Conservation (phyloP, 495 filamentous ascomycete genomes). For the Staphylotrichum tortipilum region DNA sequence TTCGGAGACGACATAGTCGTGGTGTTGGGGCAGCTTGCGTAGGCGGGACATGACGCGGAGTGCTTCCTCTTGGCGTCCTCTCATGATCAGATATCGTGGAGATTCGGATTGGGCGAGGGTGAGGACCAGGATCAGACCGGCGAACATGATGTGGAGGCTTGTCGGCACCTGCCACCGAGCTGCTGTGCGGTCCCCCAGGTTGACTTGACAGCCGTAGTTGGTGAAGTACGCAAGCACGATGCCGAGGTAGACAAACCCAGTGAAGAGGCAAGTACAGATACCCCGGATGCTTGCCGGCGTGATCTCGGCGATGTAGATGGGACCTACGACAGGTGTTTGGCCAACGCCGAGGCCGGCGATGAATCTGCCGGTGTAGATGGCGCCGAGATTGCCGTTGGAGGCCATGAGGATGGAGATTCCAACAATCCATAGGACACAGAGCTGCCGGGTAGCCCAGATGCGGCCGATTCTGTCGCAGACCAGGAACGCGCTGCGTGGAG, state of each 20-base stretch:
- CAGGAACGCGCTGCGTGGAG: conserved; percentile 43
- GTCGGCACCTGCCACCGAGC: conserved; percentile 59
- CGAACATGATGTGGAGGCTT: conserved; percentile 64
- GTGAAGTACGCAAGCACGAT: conserved; percentile 53
- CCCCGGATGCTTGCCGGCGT: conserved; percentile 55
- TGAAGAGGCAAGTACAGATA: conserved; percentile 62
- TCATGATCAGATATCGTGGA: conserved; percentile 49
- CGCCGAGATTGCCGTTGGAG: conserved; percentile 19
- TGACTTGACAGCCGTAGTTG: conserved; percentile 50
- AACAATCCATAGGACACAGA: conserved; percentile 57
- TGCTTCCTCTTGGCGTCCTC: conserved; percentile 39
- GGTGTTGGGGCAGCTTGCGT: conserved; percentile 39
- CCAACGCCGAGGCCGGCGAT: conserved; percentile 60
- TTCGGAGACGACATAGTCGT: conserved; percentile 43
- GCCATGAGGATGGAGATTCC: conserved; percentile 64
- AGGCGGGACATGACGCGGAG: conserved; percentile 39
- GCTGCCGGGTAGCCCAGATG: conserved; percentile 59
- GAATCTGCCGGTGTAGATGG: conserved; percentile 59
- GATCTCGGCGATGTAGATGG: conserved; percentile 52
- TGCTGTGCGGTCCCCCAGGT: conserved; percentile 48
- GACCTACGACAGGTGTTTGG: conserved; percentile 58
- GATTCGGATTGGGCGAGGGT: conserved; percentile 57
- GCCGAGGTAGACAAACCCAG: conserved; percentile 53
- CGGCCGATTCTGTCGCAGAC: conserved; percentile 61
- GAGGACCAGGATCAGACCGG: conserved; percentile 54